Percentiles rank a stretch among this genome's conserved stretches.
Evolutionary conservation across 1,284 basidiomycete species (phyloP).

Genomic region (Crepidotus sp.): DNA sequence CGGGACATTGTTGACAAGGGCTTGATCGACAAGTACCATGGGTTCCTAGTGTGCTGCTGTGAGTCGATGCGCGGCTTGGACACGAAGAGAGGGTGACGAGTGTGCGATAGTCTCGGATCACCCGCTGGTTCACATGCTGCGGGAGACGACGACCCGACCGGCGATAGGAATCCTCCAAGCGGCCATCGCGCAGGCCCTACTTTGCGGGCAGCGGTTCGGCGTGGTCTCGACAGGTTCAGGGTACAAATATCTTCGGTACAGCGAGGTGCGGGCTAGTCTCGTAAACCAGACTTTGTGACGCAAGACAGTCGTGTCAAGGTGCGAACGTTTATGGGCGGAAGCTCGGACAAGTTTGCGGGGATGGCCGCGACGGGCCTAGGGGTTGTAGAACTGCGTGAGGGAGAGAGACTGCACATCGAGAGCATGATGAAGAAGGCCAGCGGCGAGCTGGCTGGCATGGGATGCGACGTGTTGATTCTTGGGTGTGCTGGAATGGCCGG

Average conservation of each 20-base stretch:
- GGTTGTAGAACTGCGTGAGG: constrained; percentile 27
- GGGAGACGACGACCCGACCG: constrained; percentile 26
- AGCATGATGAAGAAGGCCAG: constrained; percentile 24
- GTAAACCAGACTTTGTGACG: too few species aligned
- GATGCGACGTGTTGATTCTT: constrained; percentile 28
- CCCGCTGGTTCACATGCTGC: constrained; percentile 27
- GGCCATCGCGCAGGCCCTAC: constrained; percentile 25
- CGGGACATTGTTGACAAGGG: constrained; percentile 21
- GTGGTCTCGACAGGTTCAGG: constrained; percentile 29
- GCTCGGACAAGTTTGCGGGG: constrained; percentile 27
- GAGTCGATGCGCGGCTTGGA: constrained; percentile 10
- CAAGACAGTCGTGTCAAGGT: too few species aligned
- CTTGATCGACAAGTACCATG: constrained; percentile 25
- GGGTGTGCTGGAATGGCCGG: constrained; percentile 30
- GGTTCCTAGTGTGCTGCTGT: constrained; percentile 33
- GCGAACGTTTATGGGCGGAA: constrained; percentile 26
- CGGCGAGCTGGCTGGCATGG: constrained; percentile 22
- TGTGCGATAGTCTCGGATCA: constrained; percentile 30
- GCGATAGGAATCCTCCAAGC: constrained; percentile 28
- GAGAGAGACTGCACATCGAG: constrained; percentile 23
- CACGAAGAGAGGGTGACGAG: not conserved
- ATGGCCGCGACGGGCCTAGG: constrained; percentile 25
- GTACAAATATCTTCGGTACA: constrained; percentile 26
- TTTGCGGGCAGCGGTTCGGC: constrained; percentile 28
- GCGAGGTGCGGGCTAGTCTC: constrained; percentile 26